Percentiles rank a stretch among this genome's conserved stretches.
phyloP scores from a whole-genome alignment of 225 moss, liverwort and hornwort species.

The Anthoceros angustus region DNA sequence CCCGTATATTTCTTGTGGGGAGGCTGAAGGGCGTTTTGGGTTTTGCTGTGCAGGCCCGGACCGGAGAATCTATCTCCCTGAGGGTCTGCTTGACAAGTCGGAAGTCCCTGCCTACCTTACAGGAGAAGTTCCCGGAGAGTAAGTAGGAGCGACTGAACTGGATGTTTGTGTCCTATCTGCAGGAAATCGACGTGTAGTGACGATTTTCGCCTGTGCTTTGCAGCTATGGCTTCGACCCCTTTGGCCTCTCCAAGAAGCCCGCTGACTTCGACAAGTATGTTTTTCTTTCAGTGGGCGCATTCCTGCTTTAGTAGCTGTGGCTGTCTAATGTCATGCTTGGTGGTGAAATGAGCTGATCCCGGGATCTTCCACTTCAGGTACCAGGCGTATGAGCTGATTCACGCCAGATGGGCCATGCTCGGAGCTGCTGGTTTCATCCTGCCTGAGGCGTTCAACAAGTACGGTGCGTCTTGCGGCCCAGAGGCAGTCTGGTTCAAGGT shows the following conservation, averaged over 20 bases:
- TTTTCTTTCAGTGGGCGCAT: neutral
- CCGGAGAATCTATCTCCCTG: conserved; percentile 57
- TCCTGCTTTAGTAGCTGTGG: neutral
- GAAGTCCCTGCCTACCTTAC: conserved; percentile 51
- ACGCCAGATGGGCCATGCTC: conserved; percentile 69
- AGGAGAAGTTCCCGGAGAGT: conserved; percentile 68
- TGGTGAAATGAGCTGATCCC: too few relatives aligned
- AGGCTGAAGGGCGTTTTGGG: neutral
- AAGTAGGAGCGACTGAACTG: conserved; percentile 1
- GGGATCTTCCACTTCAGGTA: conserved; percentile 15
- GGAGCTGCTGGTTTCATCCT: conserved; percentile 64
- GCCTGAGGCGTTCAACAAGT: conserved; percentile 81
- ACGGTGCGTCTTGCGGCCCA: conserved; percentile 58
- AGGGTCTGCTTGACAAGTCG: conserved; percentile 61
- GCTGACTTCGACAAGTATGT: conserved; percentile 36
- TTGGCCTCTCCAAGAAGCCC: conserved; percentile 52
- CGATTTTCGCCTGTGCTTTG: neutral
- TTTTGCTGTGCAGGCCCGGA: conserved; percentile 29
- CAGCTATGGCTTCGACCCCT: conserved; percentile 50
- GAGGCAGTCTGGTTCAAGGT: conserved; percentile 79
- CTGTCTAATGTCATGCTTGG: neutral
- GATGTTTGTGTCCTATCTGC: neutral
- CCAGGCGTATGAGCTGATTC: conserved; percentile 67
- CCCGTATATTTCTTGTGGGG: neutral
- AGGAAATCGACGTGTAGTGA: neutral